Evolutionary conservation across 768 basidiomycete species (phyloP).

Genomic region (Termitomyces sp.): DNA sequence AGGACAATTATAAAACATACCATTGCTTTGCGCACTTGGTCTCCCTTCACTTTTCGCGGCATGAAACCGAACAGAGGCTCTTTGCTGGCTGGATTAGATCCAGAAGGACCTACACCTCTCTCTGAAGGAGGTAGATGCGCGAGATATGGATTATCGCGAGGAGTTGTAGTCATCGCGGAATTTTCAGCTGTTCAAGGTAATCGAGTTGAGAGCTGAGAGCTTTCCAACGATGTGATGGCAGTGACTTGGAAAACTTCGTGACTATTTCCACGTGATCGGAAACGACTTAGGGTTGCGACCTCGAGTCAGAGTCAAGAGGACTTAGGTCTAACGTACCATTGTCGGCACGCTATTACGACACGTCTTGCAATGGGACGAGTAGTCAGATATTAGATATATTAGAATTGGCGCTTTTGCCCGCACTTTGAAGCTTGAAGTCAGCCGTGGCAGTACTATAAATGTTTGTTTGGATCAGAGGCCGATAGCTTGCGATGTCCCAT

Average conservation of each 20-base stretch:
- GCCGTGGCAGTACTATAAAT: no score
- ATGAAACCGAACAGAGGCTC: slow-evolving; percentile 74
- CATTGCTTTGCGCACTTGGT: slow-evolving; percentile 66
- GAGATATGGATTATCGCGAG: slow-evolving; percentile 51
- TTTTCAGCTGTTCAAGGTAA: background rate
- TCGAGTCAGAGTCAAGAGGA: no score
- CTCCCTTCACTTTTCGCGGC: slow-evolving; percentile 61
- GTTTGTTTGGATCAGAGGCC: slow-evolving; percentile 1
- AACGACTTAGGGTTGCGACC: no score
- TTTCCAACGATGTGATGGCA: background rate
- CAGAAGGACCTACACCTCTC: slow-evolving; percentile 25
- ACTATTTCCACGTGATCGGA: background rate
- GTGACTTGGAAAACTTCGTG: background rate
- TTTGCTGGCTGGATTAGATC: slow-evolving; percentile 18
- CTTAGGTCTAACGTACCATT: no score
- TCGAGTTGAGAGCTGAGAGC: no score
- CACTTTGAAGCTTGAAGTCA: no score
- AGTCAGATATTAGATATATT: no score
- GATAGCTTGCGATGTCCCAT: background rate
- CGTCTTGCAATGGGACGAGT: no score
- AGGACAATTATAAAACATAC: slow-evolving; percentile 36
- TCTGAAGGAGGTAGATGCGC: slow-evolving; percentile 35
- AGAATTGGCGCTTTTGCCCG: no score
- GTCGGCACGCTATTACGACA: no score
- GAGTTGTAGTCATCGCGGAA: background rate